Evolutionary conservation across 768 basidiomycete genomes (phyloP), one percentile per base, ranked within the genome.

Genomic region (Stropharia rugosoannulata): DNA sequence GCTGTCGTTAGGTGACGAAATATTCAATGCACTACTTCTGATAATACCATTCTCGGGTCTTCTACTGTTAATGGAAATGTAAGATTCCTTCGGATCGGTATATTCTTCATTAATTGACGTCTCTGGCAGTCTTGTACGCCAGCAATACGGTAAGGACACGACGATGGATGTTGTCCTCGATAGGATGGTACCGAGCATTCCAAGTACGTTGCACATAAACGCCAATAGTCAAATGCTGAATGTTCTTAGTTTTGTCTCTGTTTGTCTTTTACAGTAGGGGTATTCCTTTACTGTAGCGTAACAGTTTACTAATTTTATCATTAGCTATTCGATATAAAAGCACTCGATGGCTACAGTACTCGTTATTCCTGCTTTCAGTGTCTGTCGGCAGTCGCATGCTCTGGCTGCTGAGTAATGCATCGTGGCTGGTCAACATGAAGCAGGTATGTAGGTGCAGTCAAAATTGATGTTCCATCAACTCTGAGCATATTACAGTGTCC

Each of bases 51-150:
- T 89, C 62, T 83, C 83, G 2, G 93, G 86, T 65, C 72, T 93
- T 48, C 75, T 93, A 38, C 64, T 93, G 13, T 73, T 92, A 75
- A 91, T 94, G 89, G 86, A 92, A 65, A 89, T 93, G 92, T 94
- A 66, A 63, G 89, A n/a, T 16, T 55, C 49, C 36, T 54, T 47
- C 36, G 35, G 16, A n/a, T 1, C 9, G 4, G 27, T 29, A 51
- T 12, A 52, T 46, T 29, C 49, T 51, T 16, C 49, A 27, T 29
- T 16, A 12, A n/a, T 25, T 22, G 29, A 15, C 29, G 9, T 4
- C n/a, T 25, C 36, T 38, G 29, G 11, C 57, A 94, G 92, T 55
- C 73, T 93, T 42, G 81, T 91, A 43, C 89, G 89, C 64, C 83
- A 82, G 48, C 92, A 94, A 68, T 94, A 93, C 58, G 85, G 83